Base-by-base conservation (phyloP, 2,329 filamentous ascomycete genomes). In the Pleurostoma richardsiae region DNA sequence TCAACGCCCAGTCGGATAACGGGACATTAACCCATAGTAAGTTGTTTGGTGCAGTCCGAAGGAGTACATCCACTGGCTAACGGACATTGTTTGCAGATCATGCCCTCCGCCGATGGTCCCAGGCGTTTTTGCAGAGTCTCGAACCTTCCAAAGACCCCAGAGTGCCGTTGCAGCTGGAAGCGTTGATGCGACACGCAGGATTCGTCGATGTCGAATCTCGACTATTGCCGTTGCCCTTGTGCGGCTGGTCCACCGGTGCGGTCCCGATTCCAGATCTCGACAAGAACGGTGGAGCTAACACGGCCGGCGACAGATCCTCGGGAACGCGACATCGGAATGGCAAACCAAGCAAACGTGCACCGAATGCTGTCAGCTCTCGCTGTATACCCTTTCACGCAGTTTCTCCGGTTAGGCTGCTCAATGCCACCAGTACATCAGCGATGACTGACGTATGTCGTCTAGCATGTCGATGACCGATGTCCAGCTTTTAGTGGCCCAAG, bases 1-100 rank as follows among this genome's bases (percentile, higher is more conserved):
- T 85, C 63, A 89, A 90, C 53, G 83, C 88, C 29, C 91, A 95
- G 63, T 95, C 89, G 1, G 83, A 92, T 55, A 95, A 88, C 57
- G 90, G 90, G 4, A 82, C 80, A n/a, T 69, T 94, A 56, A 83
- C 80, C 8, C 76, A 83, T 43, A 73, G 81, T 76, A 59, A 63
- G 74, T 56, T 10, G 28, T 29, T 6, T 49, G 83, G 77, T 76
- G 43, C 78, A 87, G 59, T 84, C 82, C 3, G 69, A 90, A 42
- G 72, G 74, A 10, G 70, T 77, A 52, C 89, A 85, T 85, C n/a
- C n/a, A 19, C 26, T 7, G 29, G 29, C 10, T 30, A 10, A 41
- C 30, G 27, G 36, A 48, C 33, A 41, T 2, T 10, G 6, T 5
- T 19, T 4, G 8, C 51, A 83, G 77, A 76, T 44, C 79, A 87